Base-by-base conservation (phyloP, 2,329 filamentous ascomycete genomes). In the Trichophyton simii region DNA sequence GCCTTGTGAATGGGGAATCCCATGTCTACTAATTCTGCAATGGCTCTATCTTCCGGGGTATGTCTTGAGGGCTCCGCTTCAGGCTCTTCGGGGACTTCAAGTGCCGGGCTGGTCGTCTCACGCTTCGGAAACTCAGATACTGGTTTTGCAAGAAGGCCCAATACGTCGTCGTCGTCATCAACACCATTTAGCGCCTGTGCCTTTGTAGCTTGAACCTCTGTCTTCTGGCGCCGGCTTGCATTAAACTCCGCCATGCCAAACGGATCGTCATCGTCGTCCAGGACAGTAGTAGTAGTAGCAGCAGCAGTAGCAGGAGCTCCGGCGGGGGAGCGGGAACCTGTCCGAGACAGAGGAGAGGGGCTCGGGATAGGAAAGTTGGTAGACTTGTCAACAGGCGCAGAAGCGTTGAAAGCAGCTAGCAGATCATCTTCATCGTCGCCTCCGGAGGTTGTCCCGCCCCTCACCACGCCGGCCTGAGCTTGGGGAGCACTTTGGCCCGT, bases 21-120 rank as follows among this genome's bases (percentile, higher is more conserved):
- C 83, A 97, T 97, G 66, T 96, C 92, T 2, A 96, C 85, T 28
- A 99, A 77, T 71, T 97, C 90, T 8, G 89, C 89, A 28, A 97
- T 83, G 8, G 91, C 89, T 66, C 83, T 84, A 69, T 96, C 90
- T 62, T 87, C 85, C 0, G 83, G 84, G 67, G 76, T 77, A 18
- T 42, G 1, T 68, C 68, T 1, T n/a, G 58, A 34, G 13, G 52
- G 65, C 42, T 31, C 36, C 34, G 54, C 28, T 20, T 59, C 59
- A 13, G 64, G 25, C 0, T 68, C 62, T 34, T 60, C 38, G n/a
- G 59, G 58, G 13, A 64, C 22, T 0, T 68, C 62, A 25, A 61
- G 28, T 11, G 61, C 61, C 50, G 65, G 59, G 62, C 62, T 65
- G 25, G 64, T 68, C 59, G 67, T 71, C 57, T 66, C 70, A 65